Evolutionary conservation across 805 yeast species (phyloP).

Genomic region (Limtongia smithiae): DNA sequence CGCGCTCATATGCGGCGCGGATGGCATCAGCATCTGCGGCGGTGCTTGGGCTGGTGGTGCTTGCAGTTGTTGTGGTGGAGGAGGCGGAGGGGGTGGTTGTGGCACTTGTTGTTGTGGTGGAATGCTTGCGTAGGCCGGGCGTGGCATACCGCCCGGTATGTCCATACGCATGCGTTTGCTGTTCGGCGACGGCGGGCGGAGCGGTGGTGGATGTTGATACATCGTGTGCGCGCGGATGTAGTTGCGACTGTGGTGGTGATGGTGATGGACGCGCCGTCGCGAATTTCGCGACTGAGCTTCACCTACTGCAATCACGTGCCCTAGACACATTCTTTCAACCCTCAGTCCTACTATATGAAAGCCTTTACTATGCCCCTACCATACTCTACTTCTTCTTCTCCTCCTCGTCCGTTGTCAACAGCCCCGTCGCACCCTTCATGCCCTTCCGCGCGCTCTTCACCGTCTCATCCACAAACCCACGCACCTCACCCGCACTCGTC

Average conservation of each 20-base stretch:
- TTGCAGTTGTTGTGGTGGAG: slow-evolving; percentile 1
- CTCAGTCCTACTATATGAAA: background rate
- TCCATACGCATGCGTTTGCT: slow-evolving; percentile 22
- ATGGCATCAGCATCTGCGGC: background rate
- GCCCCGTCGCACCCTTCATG: slow-evolving; percentile 59
- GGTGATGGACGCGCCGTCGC: background rate
- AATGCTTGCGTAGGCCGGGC: no score
- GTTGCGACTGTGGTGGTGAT: background rate
- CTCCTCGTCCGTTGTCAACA: slow-evolving; percentile 49
- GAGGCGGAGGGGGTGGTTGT: slow-evolving; percentile 1
- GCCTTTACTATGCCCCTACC: background rate
- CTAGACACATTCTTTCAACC: background rate
- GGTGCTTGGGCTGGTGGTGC: background rate
- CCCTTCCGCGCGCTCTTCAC: slow-evolving; percentile 39
- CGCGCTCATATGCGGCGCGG: slow-evolving; percentile 4
- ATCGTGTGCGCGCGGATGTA: slow-evolving; percentile 1
- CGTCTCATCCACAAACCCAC: slow-evolving; percentile 41
- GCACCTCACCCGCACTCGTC: slow-evolving; percentile 40
- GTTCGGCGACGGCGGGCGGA: slow-evolving; percentile 22
- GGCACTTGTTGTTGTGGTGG: background rate
- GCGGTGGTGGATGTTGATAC: slow-evolving; percentile 27
- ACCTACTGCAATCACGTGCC: no score
- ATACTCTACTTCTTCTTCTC: slow-evolving; percentile 13
- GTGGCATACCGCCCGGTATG: no score
- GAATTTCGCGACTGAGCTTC: background rate